Base-by-base conservation (phyloP, 2,329 filamentous ascomycete species). In the Thielaviopsis musarum region DNA sequence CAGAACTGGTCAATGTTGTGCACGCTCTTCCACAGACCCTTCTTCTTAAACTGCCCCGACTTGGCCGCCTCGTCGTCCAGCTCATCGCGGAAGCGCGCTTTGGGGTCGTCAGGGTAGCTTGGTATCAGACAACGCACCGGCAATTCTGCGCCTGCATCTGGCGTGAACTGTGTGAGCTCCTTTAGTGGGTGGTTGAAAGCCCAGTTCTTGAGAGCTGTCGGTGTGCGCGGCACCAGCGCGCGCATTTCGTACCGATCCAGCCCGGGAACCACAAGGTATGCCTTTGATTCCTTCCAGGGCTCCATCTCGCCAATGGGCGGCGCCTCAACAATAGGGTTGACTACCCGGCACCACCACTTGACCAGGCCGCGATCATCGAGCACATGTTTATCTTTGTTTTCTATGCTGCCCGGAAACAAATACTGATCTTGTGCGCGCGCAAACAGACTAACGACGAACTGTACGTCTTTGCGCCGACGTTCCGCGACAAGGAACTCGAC, bases 391-490 rank as follows among this genome's bases (percentile, higher is more conserved):
- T 81, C 80, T 19, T 72, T 71, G 69, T 96, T 91, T 62, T 95
- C 84, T 48, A 90, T 82, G 67, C 91, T 97, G 0, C 89, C 89
- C 0, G 93, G 91, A 68, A 97, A 98, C 15, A 98, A 79, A 66
- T 98, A 98, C 67, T 97, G 93, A 57, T 85, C 83, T 69, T 97
- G 93, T 0, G 93, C 84, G 62, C 93, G 80, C 0, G 93, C 94
- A 68, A 98, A 98, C 3, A 98, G 78, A 59, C 89, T 96, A 28
- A 98, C 76, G 13, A 95, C 80, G 45, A 88, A 78, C 65, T 83
- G 84, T 54, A 83, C 79, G 53, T 79, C 79, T 30, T 77, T 75
- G 51, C 87, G 79, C 63, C 81, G 79, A 55, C 84, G 78, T 56
- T 81, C 77, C 52, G 81, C 78, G 26, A 93, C 77, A 0, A 98